These are phyloP conservation scores for Beauveria sp. DNA, from an alignment of 2,329 filamentous ascomycete genomes.

Conservation along the genomic window DNA sequence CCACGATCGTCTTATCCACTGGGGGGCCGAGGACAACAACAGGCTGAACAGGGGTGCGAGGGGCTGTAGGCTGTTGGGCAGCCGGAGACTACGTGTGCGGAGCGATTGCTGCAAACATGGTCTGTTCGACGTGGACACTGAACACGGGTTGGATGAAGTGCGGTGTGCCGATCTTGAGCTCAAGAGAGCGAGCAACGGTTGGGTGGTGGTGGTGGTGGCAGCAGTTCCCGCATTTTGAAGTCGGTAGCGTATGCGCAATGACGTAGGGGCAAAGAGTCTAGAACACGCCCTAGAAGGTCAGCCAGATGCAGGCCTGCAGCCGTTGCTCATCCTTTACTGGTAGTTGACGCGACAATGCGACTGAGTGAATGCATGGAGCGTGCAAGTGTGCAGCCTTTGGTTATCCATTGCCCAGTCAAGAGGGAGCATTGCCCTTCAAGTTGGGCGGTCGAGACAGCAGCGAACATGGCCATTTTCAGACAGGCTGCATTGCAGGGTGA, in stretches of 20 bases:
- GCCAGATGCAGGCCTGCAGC: neutral
- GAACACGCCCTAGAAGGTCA: slow-evolving; percentile 1
- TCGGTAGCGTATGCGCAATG: slow-evolving; percentile 2
- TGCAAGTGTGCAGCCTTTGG: neutral
- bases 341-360: slow-evolving; percentile 1
- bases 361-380: neutral
- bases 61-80: neutral
- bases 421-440: neutral
- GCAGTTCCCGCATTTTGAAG: slow-evolving; percentile 5
- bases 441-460: neutral
- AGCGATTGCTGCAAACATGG: neutral
- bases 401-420: neutral
- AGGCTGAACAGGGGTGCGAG: neutral
- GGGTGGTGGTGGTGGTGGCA: neutral
- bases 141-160: neutral
- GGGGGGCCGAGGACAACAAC: neutral
- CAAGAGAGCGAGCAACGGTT: neutral
- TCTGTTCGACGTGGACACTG: neutral
- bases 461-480: neutral
- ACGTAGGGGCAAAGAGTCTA: slow-evolving; percentile 8
- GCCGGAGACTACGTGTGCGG: neutral
- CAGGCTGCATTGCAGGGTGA: neutral
- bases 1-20: neutral
- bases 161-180: slow-evolving; percentile 7
- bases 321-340: neutral